Base-by-base conservation (phyloP, 176 grass and related monocot species). In the Saccharum spontaneum region DNA sequence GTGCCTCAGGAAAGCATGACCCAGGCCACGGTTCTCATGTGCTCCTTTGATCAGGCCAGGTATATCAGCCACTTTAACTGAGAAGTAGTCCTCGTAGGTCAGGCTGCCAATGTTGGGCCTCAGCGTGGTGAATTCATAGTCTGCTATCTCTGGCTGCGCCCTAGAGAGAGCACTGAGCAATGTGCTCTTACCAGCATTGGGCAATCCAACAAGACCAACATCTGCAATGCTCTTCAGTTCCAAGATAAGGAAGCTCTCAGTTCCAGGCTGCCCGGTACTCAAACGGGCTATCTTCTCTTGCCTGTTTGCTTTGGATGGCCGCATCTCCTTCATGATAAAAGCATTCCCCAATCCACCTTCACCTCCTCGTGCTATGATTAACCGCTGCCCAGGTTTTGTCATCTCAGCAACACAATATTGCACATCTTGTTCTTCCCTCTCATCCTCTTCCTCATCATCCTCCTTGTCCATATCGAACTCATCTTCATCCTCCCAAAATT, bases 221-320 rank as follows among this genome's bases (percentile, higher is more conserved):
- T 97, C 95, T 4, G 95, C 95, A 75, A 97, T 97, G 75, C 88
- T 94, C 84, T 94, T 97, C 61, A 97, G 65, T 86, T 97, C 95
- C 70, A 97, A 83, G 78, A 97, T 89, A 70, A 97, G 86, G 76
- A 86, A 62, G 59, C 75, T 87, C 80, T 97, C 90, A 37, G 90
- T 92, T 85, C 95, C 95, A 46, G 81, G 79, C 24, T 79, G 59
- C 50, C 92, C 90, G 1, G 62, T 68, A 80, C 78, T 85, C 76
- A 85, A 82, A 65, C 72, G 70, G 50, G 81, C 72, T 67, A 84
- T 67, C 63, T 78, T 41, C 64, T 61, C 66, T 76, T 97, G 71
- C 69, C 67, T 83, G 63, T 80, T 36, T 61, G 2, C 81, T 86
- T 87, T 91, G 31, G 61, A 77, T 33, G 83, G 82, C 36, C 82